Conservation (phyloP, 371 early-diverging fungal species). For the Conidiobolus incongruus region DNA sequence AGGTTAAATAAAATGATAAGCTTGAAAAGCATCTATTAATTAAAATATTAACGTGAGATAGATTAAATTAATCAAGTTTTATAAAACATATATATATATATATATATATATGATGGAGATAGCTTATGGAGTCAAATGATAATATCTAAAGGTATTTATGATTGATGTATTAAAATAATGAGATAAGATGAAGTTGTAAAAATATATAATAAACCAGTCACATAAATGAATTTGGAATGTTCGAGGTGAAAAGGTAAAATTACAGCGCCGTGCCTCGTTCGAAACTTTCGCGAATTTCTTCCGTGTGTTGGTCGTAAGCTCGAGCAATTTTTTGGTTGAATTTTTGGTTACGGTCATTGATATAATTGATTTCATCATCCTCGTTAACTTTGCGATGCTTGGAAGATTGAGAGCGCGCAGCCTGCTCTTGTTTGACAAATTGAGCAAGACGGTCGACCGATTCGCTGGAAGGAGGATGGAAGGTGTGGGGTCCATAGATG, state of each 20-base stretch:
- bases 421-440: conserved; percentile 57
- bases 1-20: no score
- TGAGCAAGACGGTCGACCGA: conserved; percentile 49
- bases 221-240: no score
- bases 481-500: conserved; percentile 34
- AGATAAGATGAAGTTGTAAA: no score
- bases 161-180: no score
- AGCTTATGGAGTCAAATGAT: no score
- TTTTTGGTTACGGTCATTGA: conserved; percentile 84
- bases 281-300: conserved; percentile 72
- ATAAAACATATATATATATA: no score
- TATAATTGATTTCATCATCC: conserved; percentile 80
- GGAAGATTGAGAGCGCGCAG: conserved; percentile 33
- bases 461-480: conserved; percentile 29
- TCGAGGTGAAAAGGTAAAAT: neutral
- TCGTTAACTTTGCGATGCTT: conserved; percentile 42
- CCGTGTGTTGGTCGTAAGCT: conserved; percentile 80
- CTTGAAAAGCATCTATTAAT: no score
- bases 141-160: no score
- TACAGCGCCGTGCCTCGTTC: conserved; percentile 69
- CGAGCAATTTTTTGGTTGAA: conserved; percentile 89
- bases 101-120: no score
- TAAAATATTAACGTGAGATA: no score
- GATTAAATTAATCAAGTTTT: no score
- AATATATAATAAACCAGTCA: no score